Evolutionary conservation across 2,329 filamentous ascomycete genomes (phyloP).

Genomic region (Ophiostoma ulmi): DNA sequence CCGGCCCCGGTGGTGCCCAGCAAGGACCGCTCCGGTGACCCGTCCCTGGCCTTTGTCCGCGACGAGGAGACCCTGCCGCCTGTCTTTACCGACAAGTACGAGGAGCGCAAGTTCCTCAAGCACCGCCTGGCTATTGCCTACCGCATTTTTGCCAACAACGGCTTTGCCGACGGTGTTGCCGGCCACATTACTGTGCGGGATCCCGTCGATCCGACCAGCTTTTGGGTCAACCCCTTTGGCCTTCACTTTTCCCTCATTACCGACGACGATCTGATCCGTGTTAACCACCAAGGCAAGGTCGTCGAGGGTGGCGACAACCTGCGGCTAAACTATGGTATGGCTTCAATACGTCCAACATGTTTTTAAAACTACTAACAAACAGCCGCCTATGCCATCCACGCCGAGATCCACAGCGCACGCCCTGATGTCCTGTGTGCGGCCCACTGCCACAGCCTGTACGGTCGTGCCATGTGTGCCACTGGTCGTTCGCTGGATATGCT

Average conservation of each 20-base stretch:
- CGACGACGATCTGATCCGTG: slow-evolving; percentile 53
- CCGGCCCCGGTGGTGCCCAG: background rate
- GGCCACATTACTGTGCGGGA: slow-evolving; percentile 59
- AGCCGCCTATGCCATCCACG: slow-evolving; percentile 57
- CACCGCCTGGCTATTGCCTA: slow-evolving; percentile 56
- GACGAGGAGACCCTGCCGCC: slow-evolving; percentile 24
- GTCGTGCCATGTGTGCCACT: slow-evolving; percentile 54
- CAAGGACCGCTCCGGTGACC: slow-evolving; percentile 25
- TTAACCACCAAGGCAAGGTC: slow-evolving; percentile 50
- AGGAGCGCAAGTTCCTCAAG: slow-evolving; percentile 49
- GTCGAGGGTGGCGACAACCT: slow-evolving; percentile 48
- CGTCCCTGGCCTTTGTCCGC: slow-evolving; percentile 23
- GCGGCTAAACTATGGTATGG: slow-evolving; percentile 43
- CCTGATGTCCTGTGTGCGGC: slow-evolving; percentile 54
- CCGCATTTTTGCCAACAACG: slow-evolving; percentile 55
- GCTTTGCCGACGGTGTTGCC: slow-evolving; percentile 56
- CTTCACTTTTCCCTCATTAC: slow-evolving; percentile 54
- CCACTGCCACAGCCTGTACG: slow-evolving; percentile 52
- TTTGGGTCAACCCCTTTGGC: slow-evolving; percentile 60
- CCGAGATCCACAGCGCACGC: slow-evolving; percentile 52
- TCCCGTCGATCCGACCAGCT: slow-evolving; percentile 49
- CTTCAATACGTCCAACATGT: background rate
- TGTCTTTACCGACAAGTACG: slow-evolving; percentile 29
- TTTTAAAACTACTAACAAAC: background rate
- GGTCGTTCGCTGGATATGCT: slow-evolving; percentile 55